Percentiles rank a stretch among this genome's conserved stretches.
These are phyloP conservation scores for Rhizopus stolonifer DNA, from an alignment of 371 early-diverging fungal genomes.

Conservation along the genomic window DNA sequence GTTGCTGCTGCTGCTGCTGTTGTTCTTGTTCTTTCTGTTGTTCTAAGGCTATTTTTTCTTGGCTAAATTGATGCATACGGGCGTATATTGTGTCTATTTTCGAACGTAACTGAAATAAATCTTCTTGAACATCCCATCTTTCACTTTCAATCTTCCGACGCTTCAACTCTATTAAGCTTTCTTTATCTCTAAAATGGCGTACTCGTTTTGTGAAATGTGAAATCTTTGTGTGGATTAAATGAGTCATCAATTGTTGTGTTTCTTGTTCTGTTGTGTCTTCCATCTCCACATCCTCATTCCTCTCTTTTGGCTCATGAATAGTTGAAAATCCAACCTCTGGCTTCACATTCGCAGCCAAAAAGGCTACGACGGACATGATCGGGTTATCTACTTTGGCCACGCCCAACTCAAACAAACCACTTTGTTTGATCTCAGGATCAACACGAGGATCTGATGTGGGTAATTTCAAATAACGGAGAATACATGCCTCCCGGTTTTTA, in stretches of 20 bases:
- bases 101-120: conserved; percentile 12
- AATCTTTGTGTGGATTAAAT: conserved; percentile 77
- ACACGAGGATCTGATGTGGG: conserved; percentile 72
- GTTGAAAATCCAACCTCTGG: conserved; percentile 91
- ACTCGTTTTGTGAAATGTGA: conserved; percentile 74
- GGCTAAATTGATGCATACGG: conserved; percentile 25
- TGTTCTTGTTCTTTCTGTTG: conserved; percentile 19
- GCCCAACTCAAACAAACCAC: conserved; percentile 49
- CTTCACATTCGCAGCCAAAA: conserved; percentile 93
- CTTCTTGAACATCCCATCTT: conserved; percentile 34
- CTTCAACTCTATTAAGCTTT: conserved; percentile 63
- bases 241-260: conserved; percentile 4
- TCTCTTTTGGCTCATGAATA: not conserved
- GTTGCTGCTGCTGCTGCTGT: conserved; percentile 18
- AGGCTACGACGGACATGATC: conserved; percentile 93
- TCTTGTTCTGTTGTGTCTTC: conserved; percentile 4
- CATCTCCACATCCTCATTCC: not conserved
- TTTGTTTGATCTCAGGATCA: conserved; percentile 36
- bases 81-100: conserved; percentile 19
- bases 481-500: conserved; percentile 42
- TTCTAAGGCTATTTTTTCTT: conserved; percentile 6
- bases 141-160: conserved; percentile 82
- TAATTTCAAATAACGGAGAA: conserved; percentile 41
- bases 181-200: conserved; percentile 73
- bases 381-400: conserved; percentile 85